Evolutionary conservation across 23 red algal genomes (phyloP).

Genomic region (Gracilaria vermiculophylla): DNA sequence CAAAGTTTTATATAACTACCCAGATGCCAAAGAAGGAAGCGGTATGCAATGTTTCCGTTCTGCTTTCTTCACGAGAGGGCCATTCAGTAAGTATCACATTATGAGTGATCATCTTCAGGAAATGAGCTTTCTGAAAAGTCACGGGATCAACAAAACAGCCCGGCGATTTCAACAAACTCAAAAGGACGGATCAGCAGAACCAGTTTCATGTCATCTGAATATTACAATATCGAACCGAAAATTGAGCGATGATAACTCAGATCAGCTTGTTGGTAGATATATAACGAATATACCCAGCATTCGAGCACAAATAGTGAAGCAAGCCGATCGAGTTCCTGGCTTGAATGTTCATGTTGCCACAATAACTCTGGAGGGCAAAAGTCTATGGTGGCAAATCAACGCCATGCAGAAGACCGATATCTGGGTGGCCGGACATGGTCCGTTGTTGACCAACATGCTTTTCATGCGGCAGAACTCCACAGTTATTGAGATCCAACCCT

Average conservation of each 20-base stretch:
- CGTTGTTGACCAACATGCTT: slow-evolving; percentile 76
- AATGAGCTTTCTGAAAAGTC: slow-evolving; percentile 23
- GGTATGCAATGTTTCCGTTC: slow-evolving; percentile 65
- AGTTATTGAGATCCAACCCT: slow-evolving; percentile 78
- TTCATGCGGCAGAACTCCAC: slow-evolving; percentile 73
- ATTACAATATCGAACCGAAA: slow-evolving; percentile 65
- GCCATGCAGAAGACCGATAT: slow-evolving; percentile 92
- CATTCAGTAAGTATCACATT: slow-evolving; percentile 37
- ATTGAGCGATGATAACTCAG: neutral
- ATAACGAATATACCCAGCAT: slow-evolving; percentile 51
- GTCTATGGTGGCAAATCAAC: slow-evolving; percentile 69
- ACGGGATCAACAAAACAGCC: slow-evolving; percentile 34
- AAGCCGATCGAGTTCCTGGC: slow-evolving; percentile 30
- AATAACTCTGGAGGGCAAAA: slow-evolving; percentile 68
- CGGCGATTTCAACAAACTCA: neutral
- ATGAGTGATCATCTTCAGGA: slow-evolving; percentile 41
- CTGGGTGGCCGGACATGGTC: slow-evolving; percentile 70
- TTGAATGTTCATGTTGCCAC: slow-evolving; percentile 40
- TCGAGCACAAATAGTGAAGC: slow-evolving; percentile 21
- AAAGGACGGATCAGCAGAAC: neutral
- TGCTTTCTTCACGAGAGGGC: slow-evolving; percentile 42
- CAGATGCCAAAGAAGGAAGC: neutral
- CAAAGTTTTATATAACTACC: slow-evolving; percentile 19
- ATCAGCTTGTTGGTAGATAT: slow-evolving; percentile 51
- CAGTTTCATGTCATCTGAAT: slow-evolving; percentile 22